These are phyloP conservation scores for Populus euphratica DNA, from an alignment of 345 rosid species.

Conservation along the genomic window DNA sequence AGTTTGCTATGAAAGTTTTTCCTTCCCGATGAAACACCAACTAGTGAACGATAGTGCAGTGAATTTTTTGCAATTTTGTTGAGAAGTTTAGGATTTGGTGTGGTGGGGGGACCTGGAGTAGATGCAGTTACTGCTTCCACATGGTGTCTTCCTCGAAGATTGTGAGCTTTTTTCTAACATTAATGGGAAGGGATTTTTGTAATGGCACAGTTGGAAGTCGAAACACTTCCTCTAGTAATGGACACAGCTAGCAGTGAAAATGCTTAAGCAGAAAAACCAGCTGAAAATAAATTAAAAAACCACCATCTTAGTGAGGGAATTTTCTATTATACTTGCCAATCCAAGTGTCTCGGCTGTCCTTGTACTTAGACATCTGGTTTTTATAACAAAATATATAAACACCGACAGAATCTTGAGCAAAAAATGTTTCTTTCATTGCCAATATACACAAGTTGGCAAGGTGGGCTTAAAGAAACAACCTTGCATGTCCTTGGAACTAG, in stretches of 20 bases:
- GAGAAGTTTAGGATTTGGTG: background rate
- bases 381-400: background rate
- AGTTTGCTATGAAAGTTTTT: background rate
- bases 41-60: background rate
- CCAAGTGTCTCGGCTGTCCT: background rate
- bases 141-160: conserved; percentile 17
- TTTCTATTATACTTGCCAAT: background rate
- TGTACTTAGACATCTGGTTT: background rate
- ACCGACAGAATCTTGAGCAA: background rate
- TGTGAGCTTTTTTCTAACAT: conserved; percentile 4
- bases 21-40: background rate
- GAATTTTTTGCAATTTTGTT: background rate
- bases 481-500: conserved; percentile 9
- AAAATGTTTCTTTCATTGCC: background rate
- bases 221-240: background rate
- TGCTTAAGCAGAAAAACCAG: background rate
- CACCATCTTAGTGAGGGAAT: background rate
- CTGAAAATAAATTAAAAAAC: background rate
- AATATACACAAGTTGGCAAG: background rate
- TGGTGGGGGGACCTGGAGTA: conserved; percentile 14
- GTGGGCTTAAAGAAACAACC: background rate
- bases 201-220: background rate
- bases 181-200: background rate
- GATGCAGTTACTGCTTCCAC: conserved; percentile 21
- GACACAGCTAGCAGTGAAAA: background rate